Evolutionary conservation across 2,329 filamentous ascomycete genomes (phyloP), one percentile per base, ranked within the genome.

Genomic region (Lomentospora prolificans): DNA sequence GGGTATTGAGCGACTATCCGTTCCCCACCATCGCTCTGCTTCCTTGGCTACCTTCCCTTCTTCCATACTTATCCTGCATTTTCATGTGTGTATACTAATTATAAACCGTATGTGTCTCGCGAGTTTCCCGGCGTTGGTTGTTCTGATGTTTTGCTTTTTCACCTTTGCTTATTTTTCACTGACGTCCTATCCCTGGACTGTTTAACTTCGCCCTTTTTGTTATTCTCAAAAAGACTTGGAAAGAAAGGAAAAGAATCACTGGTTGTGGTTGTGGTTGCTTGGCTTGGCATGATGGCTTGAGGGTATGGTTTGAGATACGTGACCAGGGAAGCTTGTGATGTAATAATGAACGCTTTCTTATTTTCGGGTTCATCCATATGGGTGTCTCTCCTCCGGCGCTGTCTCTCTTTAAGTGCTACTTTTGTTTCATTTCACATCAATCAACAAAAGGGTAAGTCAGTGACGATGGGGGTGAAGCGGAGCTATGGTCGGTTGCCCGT

Each of bases 1-100:
- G 72, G 71, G 24, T 74, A 73, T 58, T 74, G 57, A 69, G 46
- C n/a, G 9, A 55, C 8, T 17, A 22, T 48, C 17, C n/a, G n/a
- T 4, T 48, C 22, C 17, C 3, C 44, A 14, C 22, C 12, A 3
- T 10, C 44, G 9, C 10, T 46, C 22, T 22, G 17, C 22, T 22
- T 12, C 10, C 19, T 25, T 48, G 44, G 5, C 7, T 12, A 33
- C 24, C n/a, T 41, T 41, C 5, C 22, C 4, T 25, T 19, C 10
- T 48, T 25, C 44, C 44, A 22, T 19, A 12, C 44, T 10, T 2
- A 5, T 8, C 3, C 5, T 17, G 7, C 3, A 5, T 48, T 3
- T 27, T n/a, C 19, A 10, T 44, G 39, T 22, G 17, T 48, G 44
- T 48, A 48, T 48, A 48, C 44, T 48, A 48, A 22, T 48, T 25